These are phyloP conservation scores for Volvariella volvacea DNA, from an alignment of 1,284 basidiomycete genomes.

Conservation along the genomic window DNA sequence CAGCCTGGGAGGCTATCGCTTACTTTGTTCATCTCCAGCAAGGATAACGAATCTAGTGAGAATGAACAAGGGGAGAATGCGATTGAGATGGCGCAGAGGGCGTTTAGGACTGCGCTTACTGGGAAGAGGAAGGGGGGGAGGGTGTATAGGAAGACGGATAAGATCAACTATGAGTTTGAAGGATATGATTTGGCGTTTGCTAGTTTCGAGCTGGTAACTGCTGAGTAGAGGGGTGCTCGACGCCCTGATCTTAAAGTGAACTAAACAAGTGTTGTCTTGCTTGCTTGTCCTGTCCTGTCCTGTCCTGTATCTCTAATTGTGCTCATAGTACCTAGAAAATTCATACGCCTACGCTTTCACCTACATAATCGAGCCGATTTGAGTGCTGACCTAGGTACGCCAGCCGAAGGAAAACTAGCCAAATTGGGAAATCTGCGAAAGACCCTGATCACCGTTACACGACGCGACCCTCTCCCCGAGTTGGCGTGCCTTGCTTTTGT, in stretches of 20 bases:
- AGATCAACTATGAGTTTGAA: constrained; percentile 97
- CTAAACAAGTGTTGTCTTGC: no score
- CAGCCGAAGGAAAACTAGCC: no score
- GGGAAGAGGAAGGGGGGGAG: constrained; percentile 11
- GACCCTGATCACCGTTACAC: no score
- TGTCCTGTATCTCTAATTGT: no score
- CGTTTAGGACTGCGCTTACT: constrained; percentile 57
- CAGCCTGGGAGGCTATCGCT: constrained; percentile 83
- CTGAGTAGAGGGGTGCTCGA: constrained; percentile 2
- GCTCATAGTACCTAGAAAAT: no score
- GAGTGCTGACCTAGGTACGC: no score
- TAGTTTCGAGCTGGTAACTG: constrained; percentile 60
- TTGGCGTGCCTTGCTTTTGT: no score
- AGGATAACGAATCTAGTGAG: constrained; percentile 35
- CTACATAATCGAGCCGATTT: no score
- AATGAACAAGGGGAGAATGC: constrained; percentile 45
- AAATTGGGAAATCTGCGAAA: no score
- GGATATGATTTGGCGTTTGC: constrained; percentile 94
- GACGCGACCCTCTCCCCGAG: no score
- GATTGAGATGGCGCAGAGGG: constrained; percentile 61
- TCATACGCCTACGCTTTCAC: no score
- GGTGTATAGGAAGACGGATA: constrained; percentile 76
- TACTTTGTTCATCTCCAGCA: constrained; percentile 86
- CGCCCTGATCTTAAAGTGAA: not conserved
- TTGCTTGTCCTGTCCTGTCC: no score